Percentiles rank a stretch among this genome's conserved stretches.
These are phyloP conservation scores for Ceratobasidium sp. DNA, from an alignment of 1,284 basidiomycete genomes.

Conservation along the genomic window DNA sequence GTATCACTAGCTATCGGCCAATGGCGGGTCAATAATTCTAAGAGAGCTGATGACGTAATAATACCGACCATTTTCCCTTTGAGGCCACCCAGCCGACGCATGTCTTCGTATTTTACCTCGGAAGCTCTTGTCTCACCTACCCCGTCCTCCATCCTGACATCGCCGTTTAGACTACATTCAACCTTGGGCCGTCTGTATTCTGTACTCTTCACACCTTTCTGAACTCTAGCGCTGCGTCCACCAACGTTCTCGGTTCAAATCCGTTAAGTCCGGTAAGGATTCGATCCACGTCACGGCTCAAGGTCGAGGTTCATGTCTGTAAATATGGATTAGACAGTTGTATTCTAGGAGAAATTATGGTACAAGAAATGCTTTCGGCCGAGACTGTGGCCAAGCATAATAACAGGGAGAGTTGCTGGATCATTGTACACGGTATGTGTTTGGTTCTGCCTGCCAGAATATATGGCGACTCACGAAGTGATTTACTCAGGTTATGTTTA, in stretches of 20 bases:
- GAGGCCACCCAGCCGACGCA: conserved; percentile 17
- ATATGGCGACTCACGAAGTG: conserved; percentile 21
- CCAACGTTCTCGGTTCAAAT: neutral
- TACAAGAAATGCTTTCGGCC: conserved; percentile 49
- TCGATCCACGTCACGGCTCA: neutral
- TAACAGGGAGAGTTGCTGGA: conserved; percentile 81
- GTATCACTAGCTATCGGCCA: conserved; percentile 23
- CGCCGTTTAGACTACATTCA: neutral
- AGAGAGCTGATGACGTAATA: neutral
- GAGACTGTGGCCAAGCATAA: conserved; percentile 76
- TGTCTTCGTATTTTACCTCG: neutral
- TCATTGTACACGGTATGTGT: conserved; percentile 81
- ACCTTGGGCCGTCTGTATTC: neutral
- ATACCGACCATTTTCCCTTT: conserved; percentile 24
- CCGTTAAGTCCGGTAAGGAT: neutral
- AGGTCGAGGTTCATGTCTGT: neutral
- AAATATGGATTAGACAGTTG: neutral
- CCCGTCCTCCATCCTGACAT: neutral
- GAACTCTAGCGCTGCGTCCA: neutral
- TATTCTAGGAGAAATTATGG: neutral
- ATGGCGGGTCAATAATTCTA: conserved; percentile 7
- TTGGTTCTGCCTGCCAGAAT: neutral
- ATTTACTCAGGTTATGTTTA: conserved; percentile 67
- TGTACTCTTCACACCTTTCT: neutral
- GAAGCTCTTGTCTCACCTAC: neutral